These are phyloP conservation scores for Alternaria sp. DNA, from an alignment of 2,329 filamentous ascomycete species.

Conservation along the genomic window DNA sequence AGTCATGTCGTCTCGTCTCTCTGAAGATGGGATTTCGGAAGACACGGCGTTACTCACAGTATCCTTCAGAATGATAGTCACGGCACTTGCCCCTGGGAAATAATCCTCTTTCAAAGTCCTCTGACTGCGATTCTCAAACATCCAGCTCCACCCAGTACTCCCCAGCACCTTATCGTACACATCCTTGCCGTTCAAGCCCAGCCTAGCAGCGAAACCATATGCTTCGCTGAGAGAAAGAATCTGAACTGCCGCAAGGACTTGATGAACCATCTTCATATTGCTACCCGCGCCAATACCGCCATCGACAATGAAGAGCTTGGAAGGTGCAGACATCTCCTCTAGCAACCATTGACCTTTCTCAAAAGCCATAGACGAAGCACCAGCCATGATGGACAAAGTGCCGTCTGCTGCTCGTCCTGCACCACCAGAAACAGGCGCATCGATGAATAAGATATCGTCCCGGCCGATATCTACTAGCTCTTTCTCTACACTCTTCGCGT, in stretches of 20 bases:
- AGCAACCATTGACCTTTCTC: constrained; percentile 67
- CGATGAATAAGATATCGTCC: constrained; percentile 72
- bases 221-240: constrained; percentile 65
- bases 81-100: constrained; percentile 54
- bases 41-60: constrained; percentile 36
- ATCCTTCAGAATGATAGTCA: constrained; percentile 60
- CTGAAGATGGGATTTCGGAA: neutral
- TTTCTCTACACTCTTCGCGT: constrained; percentile 68
- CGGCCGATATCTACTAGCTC: constrained; percentile 66
- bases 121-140: constrained; percentile 66
- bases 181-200: constrained; percentile 62
- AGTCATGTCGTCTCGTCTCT: neutral
- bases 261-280: constrained; percentile 67
- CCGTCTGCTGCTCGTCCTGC: constrained; percentile 73
- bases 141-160: constrained; percentile 60
- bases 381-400: constrained; percentile 79
- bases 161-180: constrained; percentile 60
- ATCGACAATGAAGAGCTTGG: constrained; percentile 66
- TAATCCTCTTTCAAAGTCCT: constrained; percentile 63
- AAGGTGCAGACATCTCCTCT: constrained; percentile 67
- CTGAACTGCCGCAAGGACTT: constrained; percentile 67
- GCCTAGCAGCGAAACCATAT: constrained; percentile 64
- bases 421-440: constrained; percentile 77
- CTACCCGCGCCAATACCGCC: constrained; percentile 64
- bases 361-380: constrained; percentile 66